Base-by-base conservation (phyloP, 441 rosid species). In the Corymbia citriodora region DNA sequence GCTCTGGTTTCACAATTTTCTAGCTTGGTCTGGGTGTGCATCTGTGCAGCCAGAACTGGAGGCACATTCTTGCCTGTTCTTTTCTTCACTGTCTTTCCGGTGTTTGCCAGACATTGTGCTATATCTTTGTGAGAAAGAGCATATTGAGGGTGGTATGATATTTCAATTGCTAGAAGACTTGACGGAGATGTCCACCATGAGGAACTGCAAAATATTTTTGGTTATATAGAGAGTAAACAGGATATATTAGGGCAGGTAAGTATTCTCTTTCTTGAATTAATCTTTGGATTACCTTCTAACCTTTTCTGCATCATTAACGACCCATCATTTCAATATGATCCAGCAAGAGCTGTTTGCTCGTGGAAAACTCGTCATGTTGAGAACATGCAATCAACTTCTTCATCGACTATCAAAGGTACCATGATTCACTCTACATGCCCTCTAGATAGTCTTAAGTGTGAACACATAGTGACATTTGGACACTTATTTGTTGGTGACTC, bases 311-410 rank as follows among this genome's bases (percentile, higher is more conserved):
- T 61, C 61, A 90, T 89, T 88, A 55, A 90, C 88, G 36, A 40
- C 74, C 31, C 52, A 29, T 90, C 89, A 90, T 82, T 54, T 90
- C 52, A 79, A 45, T 79, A 79, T 45, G n/a, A 45, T 8, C 90
- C 93, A 97, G 99, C 99, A 97, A 97, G 99, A 98, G 93, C 98
- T 98, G 70, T 98, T 98, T 94, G 98, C 99, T 88, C 99, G 99
- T 55, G 99, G 99, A 91, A 97, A 98, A 92, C 99, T 98, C 91
- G 99, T 98, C 87, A 98, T 98, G 99, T 94, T 98, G 96, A 97
- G 99, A 93, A 98, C 99, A 21, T 98, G 99, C 93, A 98, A 98
- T 94, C 99, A 98, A 95, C 99, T 98, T 93, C 99, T 98, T 89
- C 99, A 99, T 88, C 97, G 99, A 89, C 97, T 97, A 88, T 97